phyloP scores from a whole-genome alignment of 2,329 filamentous ascomycete genomes.

The Nigrospora oryzae region DNA sequence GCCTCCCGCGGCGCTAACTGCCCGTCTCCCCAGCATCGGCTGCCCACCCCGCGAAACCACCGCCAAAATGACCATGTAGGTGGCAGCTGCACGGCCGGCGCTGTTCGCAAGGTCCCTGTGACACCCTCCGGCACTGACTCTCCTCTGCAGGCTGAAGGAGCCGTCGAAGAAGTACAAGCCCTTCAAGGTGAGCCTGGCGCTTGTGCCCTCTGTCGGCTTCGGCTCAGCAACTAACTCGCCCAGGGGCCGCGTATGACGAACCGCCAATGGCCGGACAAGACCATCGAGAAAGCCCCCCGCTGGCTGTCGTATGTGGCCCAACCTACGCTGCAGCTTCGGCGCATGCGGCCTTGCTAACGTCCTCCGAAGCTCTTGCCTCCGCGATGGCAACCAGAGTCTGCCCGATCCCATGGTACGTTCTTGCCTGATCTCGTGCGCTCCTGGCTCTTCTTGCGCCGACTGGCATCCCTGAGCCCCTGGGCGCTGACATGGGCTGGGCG shows the following conservation, averaged over 20 bases:
- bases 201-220: no score
- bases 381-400: slow-evolving; percentile 92
- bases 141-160: slow-evolving; percentile 54
- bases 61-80: no score
- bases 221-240: no score
- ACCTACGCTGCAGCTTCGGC: no score
- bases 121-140: no score
- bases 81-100: no score
- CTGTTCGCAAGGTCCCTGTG: no score
- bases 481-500: slow-evolving; percentile 86
- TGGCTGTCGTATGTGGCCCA: slow-evolving; percentile 57
- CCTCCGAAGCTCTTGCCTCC: slow-evolving; percentile 53
- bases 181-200: slow-evolving; percentile 31
- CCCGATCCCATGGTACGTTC: slow-evolving; percentile 81
- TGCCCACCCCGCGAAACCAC: no score
- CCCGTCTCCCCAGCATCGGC: no score
- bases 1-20: no score
- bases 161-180: slow-evolving; percentile 69
- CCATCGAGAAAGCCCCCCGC: slow-evolving; percentile 74
- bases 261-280: slow-evolving; percentile 77
- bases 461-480: slow-evolving; percentile 67
- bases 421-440: background rate
- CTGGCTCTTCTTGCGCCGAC: no score
- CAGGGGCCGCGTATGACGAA: slow-evolving; percentile 18
- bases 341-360: no score